Evolutionary conservation across 768 basidiomycete genomes (phyloP), one percentile per base, ranked within the genome.

Genomic region (Serendipita sp.): DNA sequence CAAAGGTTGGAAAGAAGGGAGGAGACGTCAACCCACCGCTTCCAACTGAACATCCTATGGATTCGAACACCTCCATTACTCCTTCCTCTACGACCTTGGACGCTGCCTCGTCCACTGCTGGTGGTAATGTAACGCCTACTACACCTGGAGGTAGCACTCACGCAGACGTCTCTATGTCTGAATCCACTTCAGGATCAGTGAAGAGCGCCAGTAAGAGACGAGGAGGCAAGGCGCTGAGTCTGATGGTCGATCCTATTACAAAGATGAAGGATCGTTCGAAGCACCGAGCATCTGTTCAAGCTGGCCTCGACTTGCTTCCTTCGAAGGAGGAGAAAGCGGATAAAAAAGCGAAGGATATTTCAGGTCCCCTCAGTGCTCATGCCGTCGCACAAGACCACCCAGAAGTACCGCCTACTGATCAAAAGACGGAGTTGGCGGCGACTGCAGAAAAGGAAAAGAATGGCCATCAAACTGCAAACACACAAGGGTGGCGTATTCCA

Each of bases 1-100:
- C 66, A 3, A 48, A 35, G 30, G 34, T 32, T 16, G 28, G 2
- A 41, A 54, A 28, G 70, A 73, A 10, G 72, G 72, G 63, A 68
- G 45, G 13, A 75, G 73, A 67, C 71, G 72, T 66, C 75, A 74
- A 45, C 74, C 73, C 0, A 74, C 72, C 2, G 71, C 73, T 34
- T 70, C 68, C 2, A 73, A 71, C 30, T 72, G 70, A 68, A 80
- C 0, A 79, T 79, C 66, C 79, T 7, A 44, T n/a, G 28, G 32
- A 36, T 3, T 11, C 46, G 4, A 41, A n/a, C n/a, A 35, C 64
- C 34, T 34, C 35, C 32, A 44, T 18, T 11, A 2, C 15, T 8
- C 62, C 63, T 18, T 30, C 68, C 11, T 56, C 68, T 13, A 18
- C 66, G 2, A 36, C 67, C 8, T 28, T 64, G 13, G 66, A 56